These are phyloP conservation scores for Annulohypoxylon nitens DNA, from an alignment of 495 filamentous ascomycete genomes.

Conservation along the genomic window DNA sequence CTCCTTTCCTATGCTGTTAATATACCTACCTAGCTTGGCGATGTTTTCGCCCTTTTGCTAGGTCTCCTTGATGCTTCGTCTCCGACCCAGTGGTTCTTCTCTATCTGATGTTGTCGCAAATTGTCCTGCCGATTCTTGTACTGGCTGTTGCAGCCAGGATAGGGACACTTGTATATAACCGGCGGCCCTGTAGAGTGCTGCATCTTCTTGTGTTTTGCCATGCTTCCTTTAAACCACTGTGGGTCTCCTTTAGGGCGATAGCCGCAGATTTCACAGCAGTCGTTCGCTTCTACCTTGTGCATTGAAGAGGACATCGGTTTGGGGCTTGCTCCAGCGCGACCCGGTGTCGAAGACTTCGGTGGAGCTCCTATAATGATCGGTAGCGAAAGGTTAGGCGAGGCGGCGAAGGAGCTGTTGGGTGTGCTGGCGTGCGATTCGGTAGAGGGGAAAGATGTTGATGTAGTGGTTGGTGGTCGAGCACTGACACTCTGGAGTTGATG, in stretches of 20 bases:
- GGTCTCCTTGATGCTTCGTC: slow-evolving; percentile 56
- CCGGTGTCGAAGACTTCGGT: slow-evolving; percentile 36
- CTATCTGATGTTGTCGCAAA: slow-evolving; percentile 63
- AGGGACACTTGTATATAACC: slow-evolving; percentile 62
- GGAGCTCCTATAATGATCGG: slow-evolving; percentile 20
- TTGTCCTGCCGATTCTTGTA: slow-evolving; percentile 66
- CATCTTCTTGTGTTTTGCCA: slow-evolving; percentile 66
- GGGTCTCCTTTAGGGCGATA: slow-evolving; percentile 65
- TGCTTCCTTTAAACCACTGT: slow-evolving; percentile 67
- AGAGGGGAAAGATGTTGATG: slow-evolving; percentile 31
- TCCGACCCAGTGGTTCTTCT: slow-evolving; percentile 61
- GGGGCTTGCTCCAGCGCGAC: slow-evolving; percentile 16
- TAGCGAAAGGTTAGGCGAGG: slow-evolving; percentile 29
- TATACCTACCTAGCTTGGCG: slow-evolving; percentile 12
- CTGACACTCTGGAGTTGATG: slow-evolving; percentile 21
- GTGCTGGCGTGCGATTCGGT: slow-evolving; percentile 42
- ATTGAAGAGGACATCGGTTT: slow-evolving; percentile 34
- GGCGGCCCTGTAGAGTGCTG: slow-evolving; percentile 60
- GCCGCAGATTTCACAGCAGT: slow-evolving; percentile 61
- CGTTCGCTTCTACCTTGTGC: slow-evolving; percentile 55
- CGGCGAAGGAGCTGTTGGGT: slow-evolving; percentile 35
- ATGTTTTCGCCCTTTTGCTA: slow-evolving; percentile 60
- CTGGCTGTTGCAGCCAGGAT: slow-evolving; percentile 61
- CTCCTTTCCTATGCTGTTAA: neutral
- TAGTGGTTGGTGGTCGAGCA: slow-evolving; percentile 14